Evolutionary conservation across 345 rosid genomes (phyloP), one percentile per base, ranked within the genome.

Genomic region (Citrus glauca): DNA sequence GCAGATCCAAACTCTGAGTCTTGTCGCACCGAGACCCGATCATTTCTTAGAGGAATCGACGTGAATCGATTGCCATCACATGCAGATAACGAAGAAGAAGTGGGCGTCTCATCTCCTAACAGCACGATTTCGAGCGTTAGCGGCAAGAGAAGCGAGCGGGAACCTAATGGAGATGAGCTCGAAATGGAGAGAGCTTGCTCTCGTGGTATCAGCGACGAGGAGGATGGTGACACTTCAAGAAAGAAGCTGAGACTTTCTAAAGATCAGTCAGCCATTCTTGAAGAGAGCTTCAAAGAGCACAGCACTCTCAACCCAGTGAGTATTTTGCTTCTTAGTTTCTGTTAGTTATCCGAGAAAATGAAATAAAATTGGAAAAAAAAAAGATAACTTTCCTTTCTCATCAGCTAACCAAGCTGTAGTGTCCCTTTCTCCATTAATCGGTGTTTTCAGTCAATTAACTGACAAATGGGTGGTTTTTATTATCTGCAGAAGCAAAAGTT

Each of bases 301-400:
- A 93, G 82, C 84, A 97, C 99, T 80, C 99, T 97, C 69, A 97
- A 94, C 76, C 99, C 98, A 3, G 99, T 95, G 88, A 84, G 90
- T 88, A 9, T 19, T 22, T 55, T 14, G 14, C 11, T 53, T 27
- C 35, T 13, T 4, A n/a, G 27, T 42, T 28, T 79, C 53, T 65
- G 40, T 20, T 77, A 65, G 75, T 56, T 64, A 53, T 28, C 55
- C 19, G 71, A 71, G 61, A 77, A 81, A 74, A 65, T 64, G 71
- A 66, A 56, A 42, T 56, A 20, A 7, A 75, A 25, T 61, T 11
- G 30, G 1, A 1, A 6, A 60, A 9, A 16, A 14, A 9, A 30
- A 2, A 0, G 28, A 5, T 1, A 8, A 57, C 14, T 66, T 74
- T 48, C 22, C 72, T 28, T 71, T 79, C 81, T 72, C 28, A 56